phyloP scores from a whole-genome alignment of 139 green algal genomes.

The Marvania coccoides region DNA sequence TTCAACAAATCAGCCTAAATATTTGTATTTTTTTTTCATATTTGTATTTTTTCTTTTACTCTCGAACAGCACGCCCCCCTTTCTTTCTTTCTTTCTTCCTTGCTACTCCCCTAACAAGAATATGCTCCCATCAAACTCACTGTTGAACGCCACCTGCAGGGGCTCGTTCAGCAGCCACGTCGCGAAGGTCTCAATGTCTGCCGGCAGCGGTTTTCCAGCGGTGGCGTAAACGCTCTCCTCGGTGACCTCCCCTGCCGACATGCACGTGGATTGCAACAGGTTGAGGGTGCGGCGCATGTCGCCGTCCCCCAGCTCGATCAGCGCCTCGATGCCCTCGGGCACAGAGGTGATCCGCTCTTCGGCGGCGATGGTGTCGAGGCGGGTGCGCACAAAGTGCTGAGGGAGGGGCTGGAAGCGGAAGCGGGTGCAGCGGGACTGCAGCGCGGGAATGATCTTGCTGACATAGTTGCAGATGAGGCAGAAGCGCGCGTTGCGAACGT shows the following conservation, averaged over 20 bases:
- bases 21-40: too few relatives aligned
- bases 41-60: too few relatives aligned
- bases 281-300: constrained; percentile 97
- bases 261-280: constrained; percentile 84
- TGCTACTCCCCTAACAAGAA: background rate
- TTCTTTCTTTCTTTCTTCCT: too few relatives aligned
- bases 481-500: constrained; percentile 92
- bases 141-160: constrained; percentile 47
- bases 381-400: constrained; percentile 47
- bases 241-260: constrained; percentile 58
- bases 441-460: constrained; percentile 93
- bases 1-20: background rate
- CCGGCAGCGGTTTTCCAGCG: constrained; percentile 84
- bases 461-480: constrained; percentile 99
- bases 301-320: constrained; percentile 71
- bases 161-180: constrained; percentile 80
- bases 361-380: constrained; percentile 71
- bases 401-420: constrained; percentile 91
- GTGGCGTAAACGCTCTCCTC: constrained; percentile 79
- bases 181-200: constrained; percentile 68
- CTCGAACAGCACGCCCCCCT: too few relatives aligned
- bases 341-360: constrained; percentile 61
- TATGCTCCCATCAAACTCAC: background rate
- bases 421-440: constrained; percentile 94
- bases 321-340: constrained; percentile 64